phyloP scores from a whole-genome alignment of 108 stramenopile genomes.

The Thalassiosira profunda region DNA sequence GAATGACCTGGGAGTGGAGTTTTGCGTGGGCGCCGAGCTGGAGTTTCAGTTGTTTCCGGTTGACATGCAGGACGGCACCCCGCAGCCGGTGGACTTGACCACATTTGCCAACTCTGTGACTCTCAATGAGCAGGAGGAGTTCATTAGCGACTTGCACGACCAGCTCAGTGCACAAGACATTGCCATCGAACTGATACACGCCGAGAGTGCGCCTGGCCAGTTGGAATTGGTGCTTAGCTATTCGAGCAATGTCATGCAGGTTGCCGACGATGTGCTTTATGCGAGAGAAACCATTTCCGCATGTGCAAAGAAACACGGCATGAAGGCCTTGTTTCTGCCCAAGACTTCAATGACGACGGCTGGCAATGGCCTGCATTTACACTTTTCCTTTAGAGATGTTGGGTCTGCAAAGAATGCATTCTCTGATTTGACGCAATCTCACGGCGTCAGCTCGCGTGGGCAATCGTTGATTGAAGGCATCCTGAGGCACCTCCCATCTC shows the following conservation, averaged over 20 bases:
- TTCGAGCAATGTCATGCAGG: constrained; percentile 53
- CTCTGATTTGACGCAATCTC: constrained; percentile 10
- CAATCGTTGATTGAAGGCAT: constrained; percentile 82
- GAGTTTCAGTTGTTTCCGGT: constrained; percentile 67
- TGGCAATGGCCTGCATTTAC: constrained; percentile 83
- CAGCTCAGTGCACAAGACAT: constrained; percentile 74
- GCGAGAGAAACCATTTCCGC: constrained; percentile 72
- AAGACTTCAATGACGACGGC: constrained; percentile 66
- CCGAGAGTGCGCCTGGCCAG: constrained; percentile 83
- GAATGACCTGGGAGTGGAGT: constrained; percentile 47
- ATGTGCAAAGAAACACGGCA: constrained; percentile 52
- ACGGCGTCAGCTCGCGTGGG: constrained; percentile 48
- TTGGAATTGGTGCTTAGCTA: constrained; percentile 78
- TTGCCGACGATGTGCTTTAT: constrained; percentile 74
- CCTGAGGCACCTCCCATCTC: constrained; percentile 62
- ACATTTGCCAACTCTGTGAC: constrained; percentile 66
- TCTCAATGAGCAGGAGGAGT: constrained; percentile 82
- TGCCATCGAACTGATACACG: constrained; percentile 68
- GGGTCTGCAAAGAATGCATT: constrained; percentile 41
- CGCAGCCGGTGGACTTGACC: constrained; percentile 58
- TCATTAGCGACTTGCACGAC: constrained; percentile 63
- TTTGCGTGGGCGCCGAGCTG: constrained; percentile 80
- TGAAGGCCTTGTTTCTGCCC: constrained; percentile 76
- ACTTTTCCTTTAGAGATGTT: constrained; percentile 64
- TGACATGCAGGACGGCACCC: constrained; percentile 14